Base-by-base conservation (phyloP, 208 protist species). In the Herpetomonas samuelpessoai region DNA sequence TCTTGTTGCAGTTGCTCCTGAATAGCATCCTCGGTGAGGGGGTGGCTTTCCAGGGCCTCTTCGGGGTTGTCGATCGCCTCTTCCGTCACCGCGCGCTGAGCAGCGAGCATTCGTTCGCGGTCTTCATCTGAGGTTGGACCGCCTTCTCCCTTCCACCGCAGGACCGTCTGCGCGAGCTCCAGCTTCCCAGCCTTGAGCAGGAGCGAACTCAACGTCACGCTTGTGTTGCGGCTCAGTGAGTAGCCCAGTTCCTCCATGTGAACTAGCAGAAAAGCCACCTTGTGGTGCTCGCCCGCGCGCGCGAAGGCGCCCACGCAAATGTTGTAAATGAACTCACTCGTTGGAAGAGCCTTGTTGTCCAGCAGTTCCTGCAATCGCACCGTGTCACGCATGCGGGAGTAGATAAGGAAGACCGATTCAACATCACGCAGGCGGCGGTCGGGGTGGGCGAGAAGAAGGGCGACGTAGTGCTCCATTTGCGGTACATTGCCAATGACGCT, bases 81-180 rank as follows among this genome's bases (percentile, higher is more conserved):
- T 9, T 44, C 56, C 1, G 4, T 24, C n/a, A 30, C 55, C 1
- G 28, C 31, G 24, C 18, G 24, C n/a, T 45, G 16, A 2, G n/a
- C 29, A 6, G 46, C 38, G 9, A n/a, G 2, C 16, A 16, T 10
- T 18, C 25, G 3, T 2, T 57, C 18, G 1, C 51, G 12, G 2
- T 46, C 46, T 21, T 2, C 53, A 1, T 64, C 52, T 1, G 53
- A 31, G 2, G 71, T 64, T 0, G 69, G 41, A 12, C 81, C 57
- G n/a, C 83, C 83, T n/a, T n/a, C n/a, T n/a, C n/a, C n/a, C 50
- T 92, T 95, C 83, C 83, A 92, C 63, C 83, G 85, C 18, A 96
- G 74, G 30, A 96, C 86, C 16, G 76, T 86, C 57, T 93, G 86
- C 29, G 90, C 90, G 39, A 96, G 64, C 59, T 96, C 83, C 29